These are phyloP conservation scores for Cymbidium sinense DNA, from an alignment of 106 monocot species.

Conservation along the genomic window DNA sequence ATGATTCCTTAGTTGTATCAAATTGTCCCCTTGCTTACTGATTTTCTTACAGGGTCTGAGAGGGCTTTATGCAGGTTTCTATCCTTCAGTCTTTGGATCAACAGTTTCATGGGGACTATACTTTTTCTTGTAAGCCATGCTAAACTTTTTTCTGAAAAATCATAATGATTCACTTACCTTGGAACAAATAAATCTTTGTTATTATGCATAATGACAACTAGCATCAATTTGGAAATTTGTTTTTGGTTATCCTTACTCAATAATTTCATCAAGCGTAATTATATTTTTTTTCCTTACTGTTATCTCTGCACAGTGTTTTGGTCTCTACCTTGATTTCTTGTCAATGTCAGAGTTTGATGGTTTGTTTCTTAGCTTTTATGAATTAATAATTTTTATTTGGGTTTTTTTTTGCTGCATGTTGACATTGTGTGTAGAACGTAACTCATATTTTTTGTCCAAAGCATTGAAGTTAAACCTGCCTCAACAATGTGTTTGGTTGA, in stretches of 20 bases:
- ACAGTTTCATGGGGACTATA: constrained; percentile 91
- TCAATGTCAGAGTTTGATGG: neutral
- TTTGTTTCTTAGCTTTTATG: neutral
- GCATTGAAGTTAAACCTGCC: neutral
- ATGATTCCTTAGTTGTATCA: neutral
- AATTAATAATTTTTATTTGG: neutral
- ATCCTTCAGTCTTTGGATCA: constrained; percentile 90
- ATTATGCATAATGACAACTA: neutral
- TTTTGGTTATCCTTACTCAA: neutral
- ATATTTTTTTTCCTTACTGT: neutral
- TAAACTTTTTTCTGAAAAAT: neutral
- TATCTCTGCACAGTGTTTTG: neutral
- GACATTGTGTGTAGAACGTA: neutral
- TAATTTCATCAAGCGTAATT: neutral
- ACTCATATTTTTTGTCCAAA: neutral
- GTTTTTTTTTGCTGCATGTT: neutral
- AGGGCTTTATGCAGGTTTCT: constrained; percentile 94
- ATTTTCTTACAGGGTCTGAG: constrained; percentile 59
- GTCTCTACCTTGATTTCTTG: neutral
- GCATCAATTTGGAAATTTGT: neutral
- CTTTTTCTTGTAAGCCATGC: constrained; percentile 81
- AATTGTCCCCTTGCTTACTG: constrained; percentile 2
- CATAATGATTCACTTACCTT: neutral
- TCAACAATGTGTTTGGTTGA: neutral
- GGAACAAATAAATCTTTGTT: neutral